Conservation (phyloP, 73 alveolate species). For the Diophrys appendiculata region DNA sequence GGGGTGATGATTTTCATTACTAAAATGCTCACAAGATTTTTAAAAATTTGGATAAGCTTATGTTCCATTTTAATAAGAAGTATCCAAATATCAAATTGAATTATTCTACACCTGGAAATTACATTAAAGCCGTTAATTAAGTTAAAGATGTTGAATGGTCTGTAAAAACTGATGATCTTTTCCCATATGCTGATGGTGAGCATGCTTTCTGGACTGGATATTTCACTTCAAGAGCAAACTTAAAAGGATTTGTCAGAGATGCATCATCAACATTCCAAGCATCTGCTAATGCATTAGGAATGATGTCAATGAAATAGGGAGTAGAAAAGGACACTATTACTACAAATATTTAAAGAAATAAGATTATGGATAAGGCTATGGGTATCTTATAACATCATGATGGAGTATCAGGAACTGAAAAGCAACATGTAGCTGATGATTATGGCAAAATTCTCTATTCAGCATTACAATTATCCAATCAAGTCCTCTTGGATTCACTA, state of each 20-base stretch:
- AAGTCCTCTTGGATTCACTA: slow-evolving; percentile 1
- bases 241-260: slow-evolving; percentile 79
- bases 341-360: slow-evolving; percentile 50
- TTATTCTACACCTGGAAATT: slow-evolving; percentile 75
- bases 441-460: slow-evolving; percentile 12
- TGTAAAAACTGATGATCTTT: slow-evolving; percentile 73
- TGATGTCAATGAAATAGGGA: slow-evolving; percentile 51
- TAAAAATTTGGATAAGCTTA: slow-evolving; percentile 61
- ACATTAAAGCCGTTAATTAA: slow-evolving; percentile 48
- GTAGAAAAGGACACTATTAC: slow-evolving; percentile 40
- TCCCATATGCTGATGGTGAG: slow-evolving; percentile 77
- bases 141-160: slow-evolving; percentile 56
- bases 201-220: slow-evolving; percentile 93
- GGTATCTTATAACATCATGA: slow-evolving; percentile 73
- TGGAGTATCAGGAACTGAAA: slow-evolving; percentile 80
- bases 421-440: slow-evolving; percentile 57
- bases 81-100: slow-evolving; percentile 19
- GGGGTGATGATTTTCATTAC: slow-evolving; percentile 84
- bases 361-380: slow-evolving; percentile 10
- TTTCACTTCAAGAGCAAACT: slow-evolving; percentile 87
- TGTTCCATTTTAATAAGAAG: slow-evolving; percentile 56
- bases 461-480: background rate
- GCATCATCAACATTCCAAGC: slow-evolving; percentile 44
- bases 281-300: slow-evolving; percentile 11
- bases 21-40: slow-evolving; percentile 66